A percentile compares a stretch with the other conserved stretches of the same genome.
Conservation (phyloP, 2,329 filamentous ascomycete genomes). For the Chaetomium sp. region DNA sequence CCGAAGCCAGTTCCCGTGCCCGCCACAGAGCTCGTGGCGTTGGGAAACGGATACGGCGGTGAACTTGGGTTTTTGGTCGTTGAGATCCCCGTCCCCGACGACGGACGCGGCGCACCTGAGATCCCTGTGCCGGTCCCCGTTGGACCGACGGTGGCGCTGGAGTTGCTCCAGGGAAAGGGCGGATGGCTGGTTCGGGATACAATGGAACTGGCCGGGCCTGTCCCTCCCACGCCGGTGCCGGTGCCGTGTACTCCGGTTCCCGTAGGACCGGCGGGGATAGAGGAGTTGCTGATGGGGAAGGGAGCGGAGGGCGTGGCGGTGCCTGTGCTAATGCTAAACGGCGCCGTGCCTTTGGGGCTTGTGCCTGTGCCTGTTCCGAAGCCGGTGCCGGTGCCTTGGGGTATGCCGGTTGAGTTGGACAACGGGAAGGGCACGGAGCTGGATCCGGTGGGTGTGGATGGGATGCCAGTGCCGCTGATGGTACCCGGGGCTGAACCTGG, state of each 20-base stretch:
- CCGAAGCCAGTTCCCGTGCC: background rate
- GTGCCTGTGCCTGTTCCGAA: background rate
- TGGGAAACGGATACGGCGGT: slow-evolving; percentile 8
- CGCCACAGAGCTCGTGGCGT: slow-evolving; percentile 2
- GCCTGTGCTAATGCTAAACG: background rate
- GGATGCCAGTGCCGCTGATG: background rate
- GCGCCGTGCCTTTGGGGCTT: too few relatives aligned
- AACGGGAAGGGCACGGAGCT: slow-evolving; percentile 8
- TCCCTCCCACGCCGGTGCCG: background rate
- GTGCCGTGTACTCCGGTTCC: background rate
- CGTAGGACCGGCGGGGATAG: background rate
- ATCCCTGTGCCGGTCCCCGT: background rate
- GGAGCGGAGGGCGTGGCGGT: background rate
- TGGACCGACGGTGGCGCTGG: slow-evolving; percentile 1
- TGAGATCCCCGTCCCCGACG: background rate
- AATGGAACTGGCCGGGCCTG: background rate
- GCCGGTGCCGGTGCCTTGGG: background rate
- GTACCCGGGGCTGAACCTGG: background rate
- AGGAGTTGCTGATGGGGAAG: slow-evolving; percentile 10
- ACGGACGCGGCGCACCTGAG: background rate
- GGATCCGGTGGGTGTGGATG: background rate
- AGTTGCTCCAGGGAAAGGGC: slow-evolving; percentile 11
- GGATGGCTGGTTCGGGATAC: background rate
- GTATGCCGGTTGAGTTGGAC: slow-evolving; percentile 3
- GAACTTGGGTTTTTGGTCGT: background rate